Conservation (phyloP, 1,139 yeast genomes). For the Geotrichum australiense region DNA sequence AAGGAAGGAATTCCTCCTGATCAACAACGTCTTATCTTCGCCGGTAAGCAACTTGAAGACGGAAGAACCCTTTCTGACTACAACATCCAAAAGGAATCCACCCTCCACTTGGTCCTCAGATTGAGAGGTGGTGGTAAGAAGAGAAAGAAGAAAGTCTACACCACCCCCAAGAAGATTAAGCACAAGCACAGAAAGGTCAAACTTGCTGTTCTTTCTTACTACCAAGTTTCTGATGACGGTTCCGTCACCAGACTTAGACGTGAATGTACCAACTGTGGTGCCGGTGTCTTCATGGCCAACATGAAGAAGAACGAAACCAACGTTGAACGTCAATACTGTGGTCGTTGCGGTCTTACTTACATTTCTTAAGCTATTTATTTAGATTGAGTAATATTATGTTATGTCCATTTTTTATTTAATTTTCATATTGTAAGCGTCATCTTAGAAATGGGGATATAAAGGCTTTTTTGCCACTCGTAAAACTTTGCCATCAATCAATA, state of each 20-base stretch:
- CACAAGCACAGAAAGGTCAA: conserved; percentile 99
- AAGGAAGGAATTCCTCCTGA: conserved; percentile 99
- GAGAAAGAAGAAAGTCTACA: conserved; percentile 99
- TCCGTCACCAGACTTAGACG: conserved; percentile 98
- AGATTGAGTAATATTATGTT: conserved; percentile 1
- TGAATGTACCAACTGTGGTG: conserved; percentile 98
- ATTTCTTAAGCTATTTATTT: conserved; percentile 13
- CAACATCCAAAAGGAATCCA: conserved; percentile 99
- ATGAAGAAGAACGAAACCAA: conserved; percentile 93
- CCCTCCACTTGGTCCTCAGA: conserved; percentile 95
- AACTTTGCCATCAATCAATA: neutral
- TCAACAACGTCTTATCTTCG: conserved; percentile 98
- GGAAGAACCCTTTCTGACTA: conserved; percentile 98
- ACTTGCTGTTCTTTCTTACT: conserved; percentile 98
- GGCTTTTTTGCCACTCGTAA: neutral
- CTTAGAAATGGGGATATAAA: neutral
- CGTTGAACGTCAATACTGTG: conserved; percentile 99
- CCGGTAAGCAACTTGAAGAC: conserved; percentile 99
- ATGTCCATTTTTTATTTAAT: neutral
- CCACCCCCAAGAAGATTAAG: conserved; percentile 99
- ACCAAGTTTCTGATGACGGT: conserved; percentile 98
- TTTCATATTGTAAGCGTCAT: neutral
- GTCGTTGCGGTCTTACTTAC: conserved; percentile 97
- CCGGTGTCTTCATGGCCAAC: conserved; percentile 99
- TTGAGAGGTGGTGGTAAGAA: conserved; percentile 99